phyloP scores from a whole-genome alignment of 345 rosid genomes.

The Luvunga scandens region DNA sequence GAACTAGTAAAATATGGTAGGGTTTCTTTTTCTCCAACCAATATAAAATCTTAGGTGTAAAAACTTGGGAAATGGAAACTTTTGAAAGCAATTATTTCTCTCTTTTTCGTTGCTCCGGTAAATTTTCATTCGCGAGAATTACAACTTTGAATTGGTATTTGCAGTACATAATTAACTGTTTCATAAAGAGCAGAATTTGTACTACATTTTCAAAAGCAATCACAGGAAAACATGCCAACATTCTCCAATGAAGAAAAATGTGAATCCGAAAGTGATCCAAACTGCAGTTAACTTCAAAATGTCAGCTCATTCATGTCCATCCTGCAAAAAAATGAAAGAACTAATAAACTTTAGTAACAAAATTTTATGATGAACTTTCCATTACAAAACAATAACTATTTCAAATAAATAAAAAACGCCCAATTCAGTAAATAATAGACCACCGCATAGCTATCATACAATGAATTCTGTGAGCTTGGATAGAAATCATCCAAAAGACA shows the following conservation, averaged over 20 bases:
- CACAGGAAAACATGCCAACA: conserved; percentile 19
- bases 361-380: neutral
- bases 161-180: conserved; percentile 15
- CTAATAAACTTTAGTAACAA: neutral
- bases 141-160: conserved; percentile 7
- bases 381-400: neutral
- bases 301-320: conserved; percentile 31
- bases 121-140: neutral
- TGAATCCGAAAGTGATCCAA: conserved; percentile 2
- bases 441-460: neutral
- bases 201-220: conserved; percentile 18
- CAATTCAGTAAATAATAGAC: neutral
- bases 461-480: neutral
- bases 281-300: neutral
- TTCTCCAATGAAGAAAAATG: conserved; percentile 22
- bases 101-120: neutral
- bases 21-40: neutral
- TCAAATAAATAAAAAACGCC: neutral
- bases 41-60: neutral
- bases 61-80: neutral
- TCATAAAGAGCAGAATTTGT: conserved; percentile 11
- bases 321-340: conserved; percentile 20
- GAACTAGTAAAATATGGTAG: neutral
- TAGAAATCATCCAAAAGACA: neutral
- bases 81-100: conserved; percentile 12